Conservation (phyloP, 1,139 yeast species). For the Nakaseomyces nivariensis region DNA sequence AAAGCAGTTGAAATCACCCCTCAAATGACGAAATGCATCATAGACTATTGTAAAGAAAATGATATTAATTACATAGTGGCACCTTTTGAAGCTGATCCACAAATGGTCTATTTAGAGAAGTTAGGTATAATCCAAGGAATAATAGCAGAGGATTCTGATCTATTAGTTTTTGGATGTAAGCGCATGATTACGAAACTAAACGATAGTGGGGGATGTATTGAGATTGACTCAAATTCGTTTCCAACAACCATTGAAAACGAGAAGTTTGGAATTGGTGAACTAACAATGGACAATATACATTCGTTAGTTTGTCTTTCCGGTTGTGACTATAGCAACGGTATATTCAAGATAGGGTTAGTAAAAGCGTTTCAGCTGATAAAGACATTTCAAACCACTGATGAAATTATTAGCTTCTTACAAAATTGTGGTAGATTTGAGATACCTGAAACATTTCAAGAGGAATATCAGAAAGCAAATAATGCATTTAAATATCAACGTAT, state of each 20-base stretch:
- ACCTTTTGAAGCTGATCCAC: conserved; percentile 96
- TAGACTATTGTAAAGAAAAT: conserved; percentile 51
- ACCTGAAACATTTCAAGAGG: conserved; percentile 49
- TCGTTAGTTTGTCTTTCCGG: conserved; percentile 81
- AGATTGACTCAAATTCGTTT: conserved; percentile 47
- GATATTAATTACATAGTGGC: conserved; percentile 73
- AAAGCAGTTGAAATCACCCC: conserved; percentile 85
- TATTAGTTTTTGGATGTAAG: conserved; percentile 76
- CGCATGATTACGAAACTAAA: conserved; percentile 67
- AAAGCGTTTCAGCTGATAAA: conserved; percentile 59
- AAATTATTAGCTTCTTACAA: conserved; percentile 44
- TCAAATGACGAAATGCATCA: conserved; percentile 76
- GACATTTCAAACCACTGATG: conserved; percentile 40
- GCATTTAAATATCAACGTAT: conserved; percentile 85
- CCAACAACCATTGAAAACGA: conserved; percentile 28
- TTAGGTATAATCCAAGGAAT: conserved; percentile 70
- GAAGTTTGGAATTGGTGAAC: conserved; percentile 35
- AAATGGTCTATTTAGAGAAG: conserved; percentile 80
- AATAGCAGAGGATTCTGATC: conserved; percentile 86
- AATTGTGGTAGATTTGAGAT: conserved; percentile 48
- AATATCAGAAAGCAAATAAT: conserved; percentile 53
- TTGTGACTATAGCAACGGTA: conserved; percentile 86
- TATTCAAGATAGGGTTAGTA: conserved; percentile 67
- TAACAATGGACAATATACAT: conserved; percentile 51
- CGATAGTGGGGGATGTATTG: conserved; percentile 63